Evolutionary conservation across 352 stramenopile species (phyloP).

Genomic region (Pythium pyrilobum): DNA sequence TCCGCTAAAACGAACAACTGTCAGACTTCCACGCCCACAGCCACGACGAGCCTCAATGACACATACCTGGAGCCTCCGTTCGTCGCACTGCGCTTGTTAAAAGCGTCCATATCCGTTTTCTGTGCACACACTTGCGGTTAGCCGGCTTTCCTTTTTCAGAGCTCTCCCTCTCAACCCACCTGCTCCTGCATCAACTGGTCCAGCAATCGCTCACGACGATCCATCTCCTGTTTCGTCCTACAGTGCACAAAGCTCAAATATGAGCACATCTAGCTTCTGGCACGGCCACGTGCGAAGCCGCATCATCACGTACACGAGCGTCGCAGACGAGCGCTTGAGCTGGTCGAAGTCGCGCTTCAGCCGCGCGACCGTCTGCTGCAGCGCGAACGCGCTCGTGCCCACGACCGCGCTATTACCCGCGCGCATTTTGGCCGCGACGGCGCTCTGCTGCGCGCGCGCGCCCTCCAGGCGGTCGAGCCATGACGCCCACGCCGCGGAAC

Average conservation of each 20-base stretch:
- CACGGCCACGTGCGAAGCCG: neutral
- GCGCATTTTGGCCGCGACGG: conserved; percentile 60
- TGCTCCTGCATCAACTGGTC: conserved; percentile 58
- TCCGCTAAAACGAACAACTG: neutral
- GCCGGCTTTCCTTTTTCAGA: neutral
- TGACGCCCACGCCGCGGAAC: conserved; percentile 57
- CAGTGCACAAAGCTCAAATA: neutral
- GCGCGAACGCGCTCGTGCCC: conserved; percentile 75
- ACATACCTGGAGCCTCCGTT: conserved; percentile 21
- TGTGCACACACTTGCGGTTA: conserved; percentile 5
- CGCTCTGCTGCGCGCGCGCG: conserved; percentile 60
- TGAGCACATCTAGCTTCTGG: neutral
- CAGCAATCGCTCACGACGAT: conserved; percentile 59
- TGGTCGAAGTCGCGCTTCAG: conserved; percentile 81
- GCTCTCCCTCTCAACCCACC: conserved; percentile 4
- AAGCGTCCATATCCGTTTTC: conserved; percentile 71
- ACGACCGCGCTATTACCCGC: conserved; percentile 51
- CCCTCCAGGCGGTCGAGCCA: conserved; percentile 82
- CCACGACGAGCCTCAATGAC: no score
- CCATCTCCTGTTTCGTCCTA: conserved; percentile 67
- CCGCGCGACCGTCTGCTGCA: conserved; percentile 79
- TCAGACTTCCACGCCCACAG: no score
- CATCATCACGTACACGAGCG: conserved; percentile 37
- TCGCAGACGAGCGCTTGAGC: conserved; percentile 44
- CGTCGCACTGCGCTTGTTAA: conserved; percentile 48